Evolutionary conservation across 331 rosid genomes (phyloP).

Genomic region (Acacia concinna): DNA sequence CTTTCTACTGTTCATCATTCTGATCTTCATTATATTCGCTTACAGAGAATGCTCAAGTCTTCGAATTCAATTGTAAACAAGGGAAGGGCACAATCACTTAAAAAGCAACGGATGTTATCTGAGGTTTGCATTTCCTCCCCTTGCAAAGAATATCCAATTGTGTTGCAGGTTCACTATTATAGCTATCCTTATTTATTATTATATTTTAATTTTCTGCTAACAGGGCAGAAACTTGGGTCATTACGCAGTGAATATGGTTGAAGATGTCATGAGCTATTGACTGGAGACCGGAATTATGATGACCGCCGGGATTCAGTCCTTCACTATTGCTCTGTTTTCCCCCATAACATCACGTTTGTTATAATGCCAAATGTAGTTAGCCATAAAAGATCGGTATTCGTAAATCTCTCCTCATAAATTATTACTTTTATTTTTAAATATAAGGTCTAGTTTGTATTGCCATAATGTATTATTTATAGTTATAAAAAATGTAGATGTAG

Average conservation of each 20-base stretch:
- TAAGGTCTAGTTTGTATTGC: no score
- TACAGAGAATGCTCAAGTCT: conserved; percentile 81
- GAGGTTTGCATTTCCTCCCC: conserved; percentile 57
- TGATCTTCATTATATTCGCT: neutral
- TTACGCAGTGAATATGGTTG: conserved; percentile 52
- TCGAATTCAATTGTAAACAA: conserved; percentile 83
- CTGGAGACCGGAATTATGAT: neutral
- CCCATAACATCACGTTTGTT: no score
- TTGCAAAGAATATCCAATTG: neutral
- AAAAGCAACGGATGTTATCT: conserved; percentile 74
- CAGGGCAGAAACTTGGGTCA: conserved; percentile 86
- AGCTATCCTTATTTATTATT: neutral
- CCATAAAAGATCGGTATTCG: no score
- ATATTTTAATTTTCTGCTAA: neutral
- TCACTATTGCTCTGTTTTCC: neutral
- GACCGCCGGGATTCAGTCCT: neutral
- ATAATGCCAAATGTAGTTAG: no score
- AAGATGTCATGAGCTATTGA: conserved; percentile 38
- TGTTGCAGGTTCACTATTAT: neutral
- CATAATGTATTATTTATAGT: no score
- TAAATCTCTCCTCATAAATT: no score
- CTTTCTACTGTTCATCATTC: neutral
- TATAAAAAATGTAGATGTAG: no score
- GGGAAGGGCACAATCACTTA: conserved; percentile 83
- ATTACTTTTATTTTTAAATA: no score